These are phyloP conservation scores for Madurella fahalii DNA, from an alignment of 2,329 filamentous ascomycete species.

Conservation along the genomic window DNA sequence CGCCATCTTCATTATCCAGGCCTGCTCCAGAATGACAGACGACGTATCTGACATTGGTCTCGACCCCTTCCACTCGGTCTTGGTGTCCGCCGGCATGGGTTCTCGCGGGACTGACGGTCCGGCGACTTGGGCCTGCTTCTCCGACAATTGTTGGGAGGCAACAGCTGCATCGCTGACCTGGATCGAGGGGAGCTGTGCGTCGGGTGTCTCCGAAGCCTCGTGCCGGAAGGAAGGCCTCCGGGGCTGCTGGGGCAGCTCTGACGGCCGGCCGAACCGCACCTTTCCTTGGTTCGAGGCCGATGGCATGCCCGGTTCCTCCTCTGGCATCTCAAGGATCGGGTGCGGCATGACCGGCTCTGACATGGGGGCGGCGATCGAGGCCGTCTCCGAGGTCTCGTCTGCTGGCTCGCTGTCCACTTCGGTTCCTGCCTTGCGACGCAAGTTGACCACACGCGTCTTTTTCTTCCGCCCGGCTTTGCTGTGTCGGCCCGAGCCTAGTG, in stretches of 20 bases:
- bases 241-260: constrained; percentile 28
- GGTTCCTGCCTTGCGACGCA: constrained; percentile 55
- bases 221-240: constrained; percentile 33
- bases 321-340: constrained; percentile 43
- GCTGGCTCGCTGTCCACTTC: constrained; percentile 32
- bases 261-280: constrained; percentile 38
- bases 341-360: constrained; percentile 57
- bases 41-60: constrained; percentile 45
- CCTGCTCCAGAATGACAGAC: constrained; percentile 67
- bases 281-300: constrained; percentile 32
- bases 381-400: constrained; percentile 48
- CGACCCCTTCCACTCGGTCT: constrained; percentile 29
- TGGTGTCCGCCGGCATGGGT: constrained; percentile 23
- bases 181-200: constrained; percentile 20
- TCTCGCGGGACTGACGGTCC: constrained; percentile 3
- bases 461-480: constrained; percentile 67
- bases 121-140: constrained; percentile 2
- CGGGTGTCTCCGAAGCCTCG: constrained; percentile 31
- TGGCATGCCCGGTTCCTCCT: constrained; percentile 44
- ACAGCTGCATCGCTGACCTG: constrained; percentile 15
- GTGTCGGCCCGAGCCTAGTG: constrained; percentile 56
- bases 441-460: constrained; percentile 79
- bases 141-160: constrained; percentile 12
- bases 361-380: constrained; percentile 54
- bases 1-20: constrained; percentile 91